A percentile compares a stretch with the other conserved stretches of the same genome.
phyloP scores from a whole-genome alignment of 1,284 basidiomycete genomes.

The Amylostereum areolatum region DNA sequence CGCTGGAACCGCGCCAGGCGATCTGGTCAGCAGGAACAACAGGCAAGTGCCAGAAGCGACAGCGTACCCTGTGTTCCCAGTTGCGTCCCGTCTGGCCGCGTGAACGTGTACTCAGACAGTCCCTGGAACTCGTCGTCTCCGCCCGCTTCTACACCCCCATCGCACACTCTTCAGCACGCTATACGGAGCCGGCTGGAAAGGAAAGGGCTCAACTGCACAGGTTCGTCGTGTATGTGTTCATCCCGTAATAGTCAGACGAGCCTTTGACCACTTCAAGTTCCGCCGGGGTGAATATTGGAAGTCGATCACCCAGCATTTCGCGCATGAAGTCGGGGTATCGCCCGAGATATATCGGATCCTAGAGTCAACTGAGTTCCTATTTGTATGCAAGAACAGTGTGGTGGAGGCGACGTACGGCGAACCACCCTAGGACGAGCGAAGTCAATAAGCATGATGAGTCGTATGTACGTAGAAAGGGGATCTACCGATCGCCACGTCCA shows the following conservation, averaged over 20 bases:
- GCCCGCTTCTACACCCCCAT: slow-evolving; percentile 38
- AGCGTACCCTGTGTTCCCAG: slow-evolving; percentile 59
- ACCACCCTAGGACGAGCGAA: slow-evolving; percentile 48
- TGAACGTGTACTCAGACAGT: slow-evolving; percentile 55
- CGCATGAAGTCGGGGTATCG: slow-evolving; percentile 62
- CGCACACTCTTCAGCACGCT: background rate
- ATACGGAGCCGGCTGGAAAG: background rate
- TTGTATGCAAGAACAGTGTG: background rate
- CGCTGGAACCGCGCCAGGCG: slow-evolving; percentile 26
- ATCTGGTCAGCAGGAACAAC: background rate
- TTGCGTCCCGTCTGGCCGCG: slow-evolving; percentile 56
- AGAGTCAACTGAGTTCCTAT: slow-evolving; percentile 14
- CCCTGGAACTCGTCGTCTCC: slow-evolving; percentile 65
- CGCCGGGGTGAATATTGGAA: slow-evolving; percentile 60
- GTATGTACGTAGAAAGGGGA: slow-evolving; percentile 11
- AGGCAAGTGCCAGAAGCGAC: too few relatives aligned
- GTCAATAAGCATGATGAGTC: background rate
- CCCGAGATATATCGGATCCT: slow-evolving; percentile 72
- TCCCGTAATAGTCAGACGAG: slow-evolving; percentile 66
- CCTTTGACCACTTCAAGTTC: slow-evolving; percentile 60
- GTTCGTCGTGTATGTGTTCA: slow-evolving; percentile 73
- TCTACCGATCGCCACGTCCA: slow-evolving; percentile 61
- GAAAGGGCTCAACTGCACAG: slow-evolving; percentile 44
- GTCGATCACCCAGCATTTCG: slow-evolving; percentile 53
- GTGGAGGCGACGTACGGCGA: slow-evolving; percentile 37